Conservation (phyloP, 2,329 filamentous ascomycete genomes). For the Aureobasidium vineae region DNA sequence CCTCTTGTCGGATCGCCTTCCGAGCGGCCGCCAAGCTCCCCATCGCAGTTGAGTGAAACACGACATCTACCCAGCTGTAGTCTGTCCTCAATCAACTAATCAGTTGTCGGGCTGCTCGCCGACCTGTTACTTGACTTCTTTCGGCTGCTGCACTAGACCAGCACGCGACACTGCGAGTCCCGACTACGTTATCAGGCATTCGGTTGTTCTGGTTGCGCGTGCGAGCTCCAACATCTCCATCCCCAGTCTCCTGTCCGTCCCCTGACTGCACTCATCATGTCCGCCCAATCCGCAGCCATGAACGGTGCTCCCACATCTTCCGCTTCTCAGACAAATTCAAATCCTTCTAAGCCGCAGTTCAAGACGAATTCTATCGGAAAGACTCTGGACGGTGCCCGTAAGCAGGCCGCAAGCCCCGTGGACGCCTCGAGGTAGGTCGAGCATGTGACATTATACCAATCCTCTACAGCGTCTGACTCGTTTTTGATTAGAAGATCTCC, state of each 20-base stretch:
- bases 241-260: conserved; percentile 16
- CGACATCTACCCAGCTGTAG: conserved; percentile 23
- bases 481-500: conserved; percentile 48
- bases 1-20: conserved; percentile 5
- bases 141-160: conserved; percentile 14
- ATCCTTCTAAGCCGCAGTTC: conserved; percentile 43
- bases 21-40: conserved; percentile 20
- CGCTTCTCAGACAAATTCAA: conserved; percentile 25
- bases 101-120: conserved; percentile 20
- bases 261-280: conserved; percentile 31
- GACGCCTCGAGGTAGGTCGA: conserved; percentile 56
- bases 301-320: conserved; percentile 33
- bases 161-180: conserved; percentile 10
- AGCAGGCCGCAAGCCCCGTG: conserved; percentile 56
- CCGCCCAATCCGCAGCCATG: conserved; percentile 32
- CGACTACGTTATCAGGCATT: conserved; percentile 28
- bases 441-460: conserved; percentile 21
- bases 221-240: conserved; percentile 14
- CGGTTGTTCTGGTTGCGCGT: conserved; percentile 41
- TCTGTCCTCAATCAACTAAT: conserved; percentile 23
- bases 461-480: neutral
- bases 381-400: conserved; percentile 53
- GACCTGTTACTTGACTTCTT: conserved; percentile 12
- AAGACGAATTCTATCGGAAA: conserved; percentile 53
- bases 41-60: conserved; percentile 25